Evolutionary conservation across 2,329 filamentous ascomycete species (phyloP).

Genomic region (Seiridium unicorne): DNA sequence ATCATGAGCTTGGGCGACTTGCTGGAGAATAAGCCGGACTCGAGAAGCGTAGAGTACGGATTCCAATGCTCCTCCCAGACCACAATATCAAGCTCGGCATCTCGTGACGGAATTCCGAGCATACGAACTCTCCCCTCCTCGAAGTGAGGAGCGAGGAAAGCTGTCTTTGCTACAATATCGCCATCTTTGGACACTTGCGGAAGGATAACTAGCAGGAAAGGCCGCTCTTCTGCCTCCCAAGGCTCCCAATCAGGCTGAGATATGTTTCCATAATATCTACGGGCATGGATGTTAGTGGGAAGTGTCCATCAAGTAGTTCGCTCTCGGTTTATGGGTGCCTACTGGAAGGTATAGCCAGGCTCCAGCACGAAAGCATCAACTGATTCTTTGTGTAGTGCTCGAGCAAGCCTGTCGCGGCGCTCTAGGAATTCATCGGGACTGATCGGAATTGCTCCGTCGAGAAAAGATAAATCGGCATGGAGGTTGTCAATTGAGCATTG

Average conservation of each 20-base stretch:
- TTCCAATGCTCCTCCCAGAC: conserved; percentile 66
- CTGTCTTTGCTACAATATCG: conserved; percentile 49
- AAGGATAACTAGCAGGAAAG: conserved; percentile 60
- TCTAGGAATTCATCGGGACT: conserved; percentile 49
- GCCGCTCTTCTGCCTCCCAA: conserved; percentile 64
- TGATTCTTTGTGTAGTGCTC: conserved; percentile 47
- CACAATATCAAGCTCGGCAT: conserved; percentile 50
- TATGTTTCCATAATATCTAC: conserved; percentile 58
- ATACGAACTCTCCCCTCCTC: conserved; percentile 59
- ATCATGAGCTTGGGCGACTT: conserved; percentile 50
- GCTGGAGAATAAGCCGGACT: conserved; percentile 37
- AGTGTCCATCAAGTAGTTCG: too few species aligned
- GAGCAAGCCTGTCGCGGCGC: conserved; percentile 55
- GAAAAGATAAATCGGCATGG: conserved; percentile 47
- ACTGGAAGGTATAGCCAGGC: conserved; percentile 64
- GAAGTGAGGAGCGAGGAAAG: conserved; percentile 58
- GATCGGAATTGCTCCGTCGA: conserved; percentile 47
- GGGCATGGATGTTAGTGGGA: too few species aligned
- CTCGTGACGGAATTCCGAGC: conserved; percentile 54
- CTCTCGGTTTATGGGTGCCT: not conserved
- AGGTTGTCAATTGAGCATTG: conserved; percentile 53
- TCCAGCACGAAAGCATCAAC: conserved; percentile 61
- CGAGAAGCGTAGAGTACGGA: conserved; percentile 54
- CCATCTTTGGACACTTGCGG: conserved; percentile 40
- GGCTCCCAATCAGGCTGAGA: conserved; percentile 62